Conservation (phyloP, 768 basidiomycete species). For the Tephrocybe sp. region DNA sequence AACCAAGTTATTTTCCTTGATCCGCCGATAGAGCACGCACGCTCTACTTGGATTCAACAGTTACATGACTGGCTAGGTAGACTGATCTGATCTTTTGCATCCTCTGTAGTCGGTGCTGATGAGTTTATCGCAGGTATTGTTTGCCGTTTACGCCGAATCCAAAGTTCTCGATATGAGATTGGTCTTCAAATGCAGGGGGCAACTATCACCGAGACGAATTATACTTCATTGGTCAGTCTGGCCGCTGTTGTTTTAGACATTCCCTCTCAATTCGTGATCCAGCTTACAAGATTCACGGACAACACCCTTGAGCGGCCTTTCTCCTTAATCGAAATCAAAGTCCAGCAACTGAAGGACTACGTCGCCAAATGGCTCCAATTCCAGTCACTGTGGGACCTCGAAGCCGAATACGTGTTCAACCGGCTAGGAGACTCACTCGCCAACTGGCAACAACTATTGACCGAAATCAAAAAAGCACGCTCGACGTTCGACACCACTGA, state of each 20-base stretch:
- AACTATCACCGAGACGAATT: constrained; percentile 65
- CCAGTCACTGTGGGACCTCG: constrained; percentile 98
- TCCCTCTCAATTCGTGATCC: not conserved
- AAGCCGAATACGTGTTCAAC: constrained; percentile 94
- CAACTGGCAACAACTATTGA: constrained; percentile 93
- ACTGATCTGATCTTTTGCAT: constrained; percentile 1
- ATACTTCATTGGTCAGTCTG: constrained; percentile 73
- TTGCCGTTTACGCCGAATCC: constrained; percentile 82
- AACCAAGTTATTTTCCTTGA: constrained; percentile 99
- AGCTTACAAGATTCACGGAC: constrained; percentile 77
- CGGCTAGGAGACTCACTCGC: constrained; percentile 92
- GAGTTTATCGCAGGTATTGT: constrained; percentile 58
- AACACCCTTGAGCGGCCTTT: constrained; percentile 80
- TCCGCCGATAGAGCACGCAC: constrained; percentile 94
- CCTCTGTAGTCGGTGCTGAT: not conserved
- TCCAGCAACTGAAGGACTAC: constrained; percentile 84
- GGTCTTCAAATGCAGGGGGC: constrained; percentile 86
- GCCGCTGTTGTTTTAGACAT: not conserved
- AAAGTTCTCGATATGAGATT: constrained; percentile 96
- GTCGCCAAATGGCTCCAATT: constrained; percentile 98
- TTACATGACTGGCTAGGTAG: constrained; percentile 87
- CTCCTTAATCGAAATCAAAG: constrained; percentile 81
- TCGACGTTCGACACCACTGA: constrained; percentile 97
- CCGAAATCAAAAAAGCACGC: constrained; percentile 95
- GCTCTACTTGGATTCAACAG: constrained; percentile 85